Base-by-base conservation (phyloP, 768 basidiomycete genomes). In the Trametes elegans region DNA sequence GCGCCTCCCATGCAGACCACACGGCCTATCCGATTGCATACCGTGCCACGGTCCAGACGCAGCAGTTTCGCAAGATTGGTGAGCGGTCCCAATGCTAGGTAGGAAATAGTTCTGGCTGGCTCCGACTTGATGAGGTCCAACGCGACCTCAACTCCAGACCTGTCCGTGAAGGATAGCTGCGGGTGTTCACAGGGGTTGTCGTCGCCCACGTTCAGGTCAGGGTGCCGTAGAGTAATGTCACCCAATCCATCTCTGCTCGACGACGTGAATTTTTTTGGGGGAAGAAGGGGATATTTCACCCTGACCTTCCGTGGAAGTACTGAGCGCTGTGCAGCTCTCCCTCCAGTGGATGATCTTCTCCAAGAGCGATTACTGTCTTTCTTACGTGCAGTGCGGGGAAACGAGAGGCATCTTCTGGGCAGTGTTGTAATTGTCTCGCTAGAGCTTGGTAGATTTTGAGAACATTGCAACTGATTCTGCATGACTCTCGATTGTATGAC, bases 1-100 rank as follows among this genome's bases (percentile, higher is more conserved):
- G 93, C 88, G 13, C 93, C 94, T n/a, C 94, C 94, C 93, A 98
- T 96, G 67, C 84, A 86, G 19, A 94, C 72, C 7, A 98, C 73
- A n/a, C 85, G 79, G 5, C 85, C 90, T 26, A 92, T 79, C 38
- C 81, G 80, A 11, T 78, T 70, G 7, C 71, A 70, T 27, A 93
- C 74, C 10, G 78, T 71, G 31, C 73, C 66, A 9, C 79, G 76
- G 60, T 90, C 78, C 38, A 74, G 62, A 7, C 77, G 78, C 67
- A 90, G 72, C 55, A 89, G 74, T 29, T 74, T 71, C 1, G 91
- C 90, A 28, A 98, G 76, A 63, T 88, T 93, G 10, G 93, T 95
- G 49, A 90, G 76, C 38, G 89, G 87, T 1, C 88, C 89, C 7
- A 93, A 76, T 7, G 77, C 82, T 55, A 93, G 75, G 60, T 90